Conservation (phyloP, 352 stramenopile species). For the Phytophthora chlamydospora region DNA sequence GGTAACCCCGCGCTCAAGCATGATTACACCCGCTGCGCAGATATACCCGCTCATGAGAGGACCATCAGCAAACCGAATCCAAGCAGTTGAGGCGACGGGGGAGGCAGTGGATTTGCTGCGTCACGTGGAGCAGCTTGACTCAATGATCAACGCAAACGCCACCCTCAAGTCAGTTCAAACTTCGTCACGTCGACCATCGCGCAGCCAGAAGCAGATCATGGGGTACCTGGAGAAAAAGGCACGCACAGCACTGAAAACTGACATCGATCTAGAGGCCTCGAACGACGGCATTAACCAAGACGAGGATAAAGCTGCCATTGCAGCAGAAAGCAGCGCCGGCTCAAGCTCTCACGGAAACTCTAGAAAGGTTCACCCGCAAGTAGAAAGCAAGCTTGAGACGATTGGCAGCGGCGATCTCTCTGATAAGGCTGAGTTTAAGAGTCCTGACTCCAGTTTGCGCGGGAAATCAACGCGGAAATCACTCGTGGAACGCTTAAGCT, state of each 20-base stretch:
- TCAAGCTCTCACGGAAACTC: constrained; percentile 10
- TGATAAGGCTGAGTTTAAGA: constrained; percentile 3
- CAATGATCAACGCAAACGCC: constrained; percentile 44
- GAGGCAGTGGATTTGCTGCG: constrained; percentile 35
- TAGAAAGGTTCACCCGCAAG: constrained; percentile 22
- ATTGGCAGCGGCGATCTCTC: constrained; percentile 17
- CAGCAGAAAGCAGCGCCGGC: neutral
- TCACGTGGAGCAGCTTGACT: constrained; percentile 50
- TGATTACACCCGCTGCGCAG: neutral
- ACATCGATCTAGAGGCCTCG: constrained; percentile 1
- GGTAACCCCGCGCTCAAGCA: neutral
- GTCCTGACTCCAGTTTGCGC: neutral
- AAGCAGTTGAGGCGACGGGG: constrained; percentile 15
- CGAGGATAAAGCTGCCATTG: neutral
- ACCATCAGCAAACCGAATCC: constrained; percentile 14
- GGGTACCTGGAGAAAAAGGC: constrained; percentile 30
- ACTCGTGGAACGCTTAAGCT: constrained; percentile 21
- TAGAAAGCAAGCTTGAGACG: constrained; percentile 25
- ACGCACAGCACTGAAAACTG: constrained; percentile 13
- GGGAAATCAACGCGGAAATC: constrained; percentile 26
- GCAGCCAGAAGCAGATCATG: constrained; percentile 28
- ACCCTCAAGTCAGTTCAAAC: constrained; percentile 21
- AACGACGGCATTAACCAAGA: neutral
- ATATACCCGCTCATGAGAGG: constrained; percentile 12
- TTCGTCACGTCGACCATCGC: constrained; percentile 7